Evolutionary conservation across 805 yeast species (phyloP), one percentile per base, ranked within the genome.

Genomic region (Myxozyma neotropica): DNA sequence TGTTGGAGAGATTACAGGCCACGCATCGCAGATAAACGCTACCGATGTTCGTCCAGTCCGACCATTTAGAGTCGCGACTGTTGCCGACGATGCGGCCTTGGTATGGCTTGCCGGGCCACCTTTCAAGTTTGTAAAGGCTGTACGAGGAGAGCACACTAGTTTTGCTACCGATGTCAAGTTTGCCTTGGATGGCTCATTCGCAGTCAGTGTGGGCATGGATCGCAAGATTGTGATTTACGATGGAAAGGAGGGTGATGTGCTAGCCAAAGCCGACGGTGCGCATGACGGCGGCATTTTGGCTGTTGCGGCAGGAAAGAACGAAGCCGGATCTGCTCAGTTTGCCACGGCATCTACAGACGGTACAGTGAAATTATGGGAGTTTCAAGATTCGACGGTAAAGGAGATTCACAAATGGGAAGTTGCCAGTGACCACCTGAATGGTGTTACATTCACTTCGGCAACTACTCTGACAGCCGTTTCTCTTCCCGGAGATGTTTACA

Each of bases 1-100:
- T n/a, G 85, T 94, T 45, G 99, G 99, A 56, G 98, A 94, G 43
- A 86, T 93, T 68, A 85, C 91, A 50, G 99, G 99, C 24, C 99
- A 94, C 72, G 81, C 93, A 17, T 85, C 89, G 26, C 83, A 82
- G 48, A 83, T 93, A 70, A 90, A 88, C 70, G 89, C 94, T 0
- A 96, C 91, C 21, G 83, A 87, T 58, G 86, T 93, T 65, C 86
- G 87, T 70, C 90, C 92, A 21, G 83, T 81, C 64, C 83, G 99
- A 73, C 99, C 99, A 8, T 89, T 88, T 77, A 79, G 96, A 58
- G 96, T 96, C 0, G 96, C 88, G 4, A 91, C 98, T 1, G 97
- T 87, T 7, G 83, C 95, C 40, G 97, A 92, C 70, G 98, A 94
- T 72, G 84, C 85, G 54, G 86, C 89, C 1, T 74, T 92, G 65